phyloP scores from a whole-genome alignment of 164 flowering plant genomes.

The Umbilicus rupestris region DNA sequence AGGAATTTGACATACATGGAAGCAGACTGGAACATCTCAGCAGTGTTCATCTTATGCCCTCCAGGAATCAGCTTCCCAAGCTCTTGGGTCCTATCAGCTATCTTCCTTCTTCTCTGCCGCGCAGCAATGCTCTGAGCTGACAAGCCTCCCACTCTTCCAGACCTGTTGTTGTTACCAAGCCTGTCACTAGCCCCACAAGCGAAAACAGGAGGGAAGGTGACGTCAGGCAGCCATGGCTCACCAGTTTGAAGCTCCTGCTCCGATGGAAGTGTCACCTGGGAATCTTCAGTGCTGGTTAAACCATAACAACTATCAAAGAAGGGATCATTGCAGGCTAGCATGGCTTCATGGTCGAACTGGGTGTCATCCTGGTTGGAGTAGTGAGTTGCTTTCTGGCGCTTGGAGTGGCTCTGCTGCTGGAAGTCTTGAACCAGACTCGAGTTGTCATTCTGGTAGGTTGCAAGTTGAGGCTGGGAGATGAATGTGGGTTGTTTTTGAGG shows the following conservation, averaged over 20 bases:
- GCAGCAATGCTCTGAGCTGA: conserved; percentile 81
- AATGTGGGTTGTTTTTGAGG: background rate
- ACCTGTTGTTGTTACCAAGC: background rate
- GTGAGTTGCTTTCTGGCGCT: background rate
- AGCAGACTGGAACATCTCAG: conserved; percentile 80
- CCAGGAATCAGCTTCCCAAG: conserved; percentile 82
- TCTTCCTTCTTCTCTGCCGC: conserved; percentile 74
- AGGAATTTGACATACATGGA: conserved; percentile 60
- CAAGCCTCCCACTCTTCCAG: conserved; percentile 13
- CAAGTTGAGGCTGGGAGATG: background rate
- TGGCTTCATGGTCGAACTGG: background rate
- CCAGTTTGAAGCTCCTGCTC: background rate
- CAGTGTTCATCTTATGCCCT: conserved; percentile 72
- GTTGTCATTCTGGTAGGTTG: background rate
- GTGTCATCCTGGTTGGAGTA: background rate
- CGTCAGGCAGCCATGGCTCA: conserved; percentile 3
- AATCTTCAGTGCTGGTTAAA: too few relatives aligned
- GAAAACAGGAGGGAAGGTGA: background rate
- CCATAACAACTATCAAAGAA: background rate
- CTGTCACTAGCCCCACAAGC: background rate
- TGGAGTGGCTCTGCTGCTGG: conserved; percentile 1
- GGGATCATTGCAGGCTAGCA: background rate
- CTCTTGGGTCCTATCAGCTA: conserved; percentile 79
- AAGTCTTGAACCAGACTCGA: background rate
- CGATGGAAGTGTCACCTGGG: too few relatives aligned